Conservation (phyloP, 148 eudicot genomes). For the Vaccinium vitisidaea region DNA sequence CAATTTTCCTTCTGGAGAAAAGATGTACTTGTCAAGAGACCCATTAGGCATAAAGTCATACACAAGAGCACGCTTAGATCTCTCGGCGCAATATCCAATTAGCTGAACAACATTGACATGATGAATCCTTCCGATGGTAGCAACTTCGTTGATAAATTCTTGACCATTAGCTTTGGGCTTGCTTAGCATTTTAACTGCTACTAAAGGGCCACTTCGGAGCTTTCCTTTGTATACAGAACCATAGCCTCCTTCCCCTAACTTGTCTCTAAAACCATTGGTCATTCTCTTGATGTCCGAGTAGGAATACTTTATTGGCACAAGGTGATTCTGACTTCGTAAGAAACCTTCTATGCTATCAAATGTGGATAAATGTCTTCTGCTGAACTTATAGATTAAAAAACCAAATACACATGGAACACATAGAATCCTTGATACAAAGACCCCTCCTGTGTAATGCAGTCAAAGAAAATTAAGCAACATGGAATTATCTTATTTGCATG, state of each 20-base stretch:
- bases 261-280: conserved; percentile 19
- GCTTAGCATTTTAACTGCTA: conserved; percentile 17
- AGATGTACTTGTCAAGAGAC: conserved; percentile 25
- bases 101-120: conserved; percentile 25
- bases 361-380: conserved; percentile 15
- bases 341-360: conserved; percentile 20
- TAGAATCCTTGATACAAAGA: neutral
- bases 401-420: neutral
- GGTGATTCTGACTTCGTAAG: conserved; percentile 13
- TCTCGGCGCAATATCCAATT: conserved; percentile 19
- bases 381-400: neutral
- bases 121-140: conserved; percentile 26
- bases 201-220: conserved; percentile 16
- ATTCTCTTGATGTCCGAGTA: conserved; percentile 18
- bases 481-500: neutral
- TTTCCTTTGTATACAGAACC: conserved; percentile 25
- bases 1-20: neutral
- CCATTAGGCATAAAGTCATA: conserved; percentile 33
- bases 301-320: conserved; percentile 17
- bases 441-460: neutral
- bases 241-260: conserved; percentile 27
- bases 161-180: conserved; percentile 16
- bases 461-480: neutral
- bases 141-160: conserved; percentile 25
- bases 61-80: conserved; percentile 19